Evolutionary conservation across 768 basidiomycete genomes (phyloP).

Genomic region (Coprinopsis sp.): DNA sequence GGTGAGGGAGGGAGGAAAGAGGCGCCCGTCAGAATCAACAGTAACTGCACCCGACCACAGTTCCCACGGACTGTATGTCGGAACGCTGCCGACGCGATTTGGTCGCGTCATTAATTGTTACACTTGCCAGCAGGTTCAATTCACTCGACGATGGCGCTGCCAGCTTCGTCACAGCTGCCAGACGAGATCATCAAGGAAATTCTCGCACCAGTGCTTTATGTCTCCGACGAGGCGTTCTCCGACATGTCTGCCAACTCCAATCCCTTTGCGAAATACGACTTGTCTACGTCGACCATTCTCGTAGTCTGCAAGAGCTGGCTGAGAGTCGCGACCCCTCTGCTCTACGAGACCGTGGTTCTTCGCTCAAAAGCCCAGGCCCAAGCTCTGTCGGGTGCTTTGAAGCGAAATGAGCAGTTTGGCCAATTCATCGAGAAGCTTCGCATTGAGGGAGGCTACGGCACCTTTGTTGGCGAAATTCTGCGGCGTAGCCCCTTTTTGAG

Average conservation of each 20-base stretch:
- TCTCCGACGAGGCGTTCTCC: constrained; percentile 16
- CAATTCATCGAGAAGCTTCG: constrained; percentile 19
- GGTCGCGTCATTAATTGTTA: too few species aligned
- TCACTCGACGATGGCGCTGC: too few species aligned
- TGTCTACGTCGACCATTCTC: constrained; percentile 16
- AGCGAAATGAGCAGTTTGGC: constrained; percentile 12
- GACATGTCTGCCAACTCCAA: constrained; percentile 7
- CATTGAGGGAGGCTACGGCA: constrained; percentile 20
- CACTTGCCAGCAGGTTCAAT: too few species aligned
- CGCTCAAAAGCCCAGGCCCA: constrained; percentile 22
- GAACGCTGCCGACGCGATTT: too few species aligned
- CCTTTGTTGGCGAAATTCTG: not conserved
- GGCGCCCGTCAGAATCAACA: too few species aligned
- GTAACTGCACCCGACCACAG: too few species aligned
- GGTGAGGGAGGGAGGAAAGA: too few species aligned
- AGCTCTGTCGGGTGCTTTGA: constrained; percentile 15
- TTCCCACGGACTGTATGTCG: too few species aligned
- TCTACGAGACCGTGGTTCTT: constrained; percentile 21
- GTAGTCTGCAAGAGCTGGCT: constrained; percentile 24
- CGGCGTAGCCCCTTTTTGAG: not conserved
- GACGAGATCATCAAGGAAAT: constrained; percentile 21
- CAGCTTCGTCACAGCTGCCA: too few species aligned
- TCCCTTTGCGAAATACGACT: constrained; percentile 12
- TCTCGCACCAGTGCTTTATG: constrained; percentile 16
- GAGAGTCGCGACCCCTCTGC: constrained; percentile 20